Conservation (phyloP, 2,329 filamentous ascomycete species). For the Claviceps fusiformis region DNA sequence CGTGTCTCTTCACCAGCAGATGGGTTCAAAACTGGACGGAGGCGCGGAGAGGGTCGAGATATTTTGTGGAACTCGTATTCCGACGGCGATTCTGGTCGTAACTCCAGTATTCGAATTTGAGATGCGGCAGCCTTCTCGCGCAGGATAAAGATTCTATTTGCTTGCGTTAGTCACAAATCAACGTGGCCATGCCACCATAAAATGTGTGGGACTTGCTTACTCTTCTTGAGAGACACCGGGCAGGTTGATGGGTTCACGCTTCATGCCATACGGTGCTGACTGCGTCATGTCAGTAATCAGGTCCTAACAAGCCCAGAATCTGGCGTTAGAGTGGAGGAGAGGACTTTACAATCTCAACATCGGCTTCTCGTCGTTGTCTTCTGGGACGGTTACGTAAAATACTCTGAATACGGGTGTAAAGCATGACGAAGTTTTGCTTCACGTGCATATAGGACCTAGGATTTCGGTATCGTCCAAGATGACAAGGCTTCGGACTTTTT, state of each 20-base stretch:
- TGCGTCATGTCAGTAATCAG: conserved; percentile 13
- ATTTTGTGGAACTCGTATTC: conserved; percentile 6
- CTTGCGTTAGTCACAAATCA: background rate
- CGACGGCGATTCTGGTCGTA: conserved; percentile 2
- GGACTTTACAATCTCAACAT: conserved; percentile 37
- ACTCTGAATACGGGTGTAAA: conserved; percentile 30
- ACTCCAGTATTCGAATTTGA: conserved; percentile 31
- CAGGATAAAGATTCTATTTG: conserved; percentile 31
- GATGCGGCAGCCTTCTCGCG: conserved; percentile 39
- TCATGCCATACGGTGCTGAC: conserved; percentile 47
- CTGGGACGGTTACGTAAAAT: conserved; percentile 25
- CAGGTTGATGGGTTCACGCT: conserved; percentile 36
- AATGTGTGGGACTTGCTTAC: conserved; percentile 23
- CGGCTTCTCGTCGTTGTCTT: conserved; percentile 27
- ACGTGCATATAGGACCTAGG: conserved; percentile 17
- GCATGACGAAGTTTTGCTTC: conserved; percentile 28
- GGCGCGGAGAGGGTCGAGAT: conserved; percentile 5
- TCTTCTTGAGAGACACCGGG: conserved; percentile 46
- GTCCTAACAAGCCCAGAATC: too few relatives aligned
- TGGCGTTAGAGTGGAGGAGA: background rate
- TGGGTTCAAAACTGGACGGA: too few relatives aligned
- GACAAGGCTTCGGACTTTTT: too few relatives aligned
- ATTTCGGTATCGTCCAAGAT: too few relatives aligned
- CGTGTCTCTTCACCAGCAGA: background rate
- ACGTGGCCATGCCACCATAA: too few relatives aligned